A percentile compares a stretch with the other conserved stretches of the same genome.
phyloP scores from a whole-genome alignment of 176 grass and related monocot species.

The Chloris gayana region DNA sequence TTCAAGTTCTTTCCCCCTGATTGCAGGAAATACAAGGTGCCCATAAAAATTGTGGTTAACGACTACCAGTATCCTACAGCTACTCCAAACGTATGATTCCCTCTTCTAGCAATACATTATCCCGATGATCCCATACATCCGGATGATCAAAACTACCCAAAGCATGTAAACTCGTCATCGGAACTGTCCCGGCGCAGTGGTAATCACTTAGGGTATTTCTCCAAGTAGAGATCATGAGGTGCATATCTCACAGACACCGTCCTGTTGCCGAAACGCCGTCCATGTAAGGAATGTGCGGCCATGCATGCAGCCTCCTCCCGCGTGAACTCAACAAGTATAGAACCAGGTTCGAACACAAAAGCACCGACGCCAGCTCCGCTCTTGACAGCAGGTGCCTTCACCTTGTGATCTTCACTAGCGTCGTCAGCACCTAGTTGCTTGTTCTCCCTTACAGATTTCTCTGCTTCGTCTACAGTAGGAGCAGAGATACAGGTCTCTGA shows the following conservation, averaged over 20 bases:
- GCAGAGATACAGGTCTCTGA: slow-evolving; percentile 17
- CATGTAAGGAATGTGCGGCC: slow-evolving; percentile 78
- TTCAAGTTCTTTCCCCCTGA: no score
- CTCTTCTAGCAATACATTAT: no score
- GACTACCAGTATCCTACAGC: no score
- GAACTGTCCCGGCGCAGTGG: slow-evolving; percentile 12
- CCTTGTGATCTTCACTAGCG: neutral
- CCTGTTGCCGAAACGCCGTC: slow-evolving; percentile 57
- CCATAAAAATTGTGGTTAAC: no score
- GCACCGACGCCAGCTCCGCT: neutral
- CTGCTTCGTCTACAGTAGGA: neutral
- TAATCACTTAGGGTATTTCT: slow-evolving; percentile 57
- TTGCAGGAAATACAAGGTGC: no score
- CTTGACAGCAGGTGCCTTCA: slow-evolving; percentile 10
- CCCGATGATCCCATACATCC: slow-evolving; percentile 8
- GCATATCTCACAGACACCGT: slow-evolving; percentile 57
- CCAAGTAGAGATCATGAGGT: slow-evolving; percentile 59
- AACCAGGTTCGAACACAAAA: slow-evolving; percentile 57
- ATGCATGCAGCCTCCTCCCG: slow-evolving; percentile 70
- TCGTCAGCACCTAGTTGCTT: slow-evolving; percentile 15
- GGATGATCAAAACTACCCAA: slow-evolving; percentile 17
- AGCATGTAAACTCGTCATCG: neutral
- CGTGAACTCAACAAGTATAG: slow-evolving; percentile 81
- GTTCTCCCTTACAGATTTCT: slow-evolving; percentile 7
- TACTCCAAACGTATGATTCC: no score